Conservation (phyloP, 2,329 filamentous ascomycete species). For the Aureobasidium subglaciale region DNA sequence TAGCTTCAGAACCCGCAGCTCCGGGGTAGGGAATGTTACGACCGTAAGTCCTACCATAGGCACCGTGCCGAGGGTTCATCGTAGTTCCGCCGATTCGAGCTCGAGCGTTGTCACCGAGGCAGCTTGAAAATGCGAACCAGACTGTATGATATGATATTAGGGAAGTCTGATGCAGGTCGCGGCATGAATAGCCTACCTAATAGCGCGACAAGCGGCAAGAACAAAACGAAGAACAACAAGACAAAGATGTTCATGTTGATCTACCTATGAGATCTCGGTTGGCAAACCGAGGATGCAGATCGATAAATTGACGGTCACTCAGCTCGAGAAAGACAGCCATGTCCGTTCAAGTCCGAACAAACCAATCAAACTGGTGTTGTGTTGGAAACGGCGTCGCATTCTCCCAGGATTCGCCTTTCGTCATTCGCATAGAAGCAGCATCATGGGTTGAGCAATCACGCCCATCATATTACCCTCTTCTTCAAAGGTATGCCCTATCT, state of each 20-base stretch:
- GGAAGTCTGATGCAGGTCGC: neutral
- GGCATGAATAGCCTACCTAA: slow-evolving; percentile 9
- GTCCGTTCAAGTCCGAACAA: neutral
- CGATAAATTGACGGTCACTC: neutral
- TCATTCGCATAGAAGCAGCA: neutral
- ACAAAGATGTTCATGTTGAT: slow-evolving; percentile 9
- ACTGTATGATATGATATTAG: slow-evolving; percentile 23
- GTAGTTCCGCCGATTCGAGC: slow-evolving; percentile 36
- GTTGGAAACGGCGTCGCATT: slow-evolving; percentile 8
- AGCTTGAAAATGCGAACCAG: slow-evolving; percentile 50
- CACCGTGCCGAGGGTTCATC: slow-evolving; percentile 36
- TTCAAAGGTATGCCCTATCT: slow-evolving; percentile 13
- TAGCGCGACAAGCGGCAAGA: slow-evolving; percentile 15
- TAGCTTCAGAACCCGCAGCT: slow-evolving; percentile 52
- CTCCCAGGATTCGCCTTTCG: slow-evolving; percentile 2
- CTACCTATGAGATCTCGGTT: no score
- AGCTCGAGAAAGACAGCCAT: neutral
- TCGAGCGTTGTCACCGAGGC: slow-evolving; percentile 47
- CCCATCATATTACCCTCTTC: neutral
- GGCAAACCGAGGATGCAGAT: no score
- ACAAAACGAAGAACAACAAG: slow-evolving; percentile 15
- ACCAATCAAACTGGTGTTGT: slow-evolving; percentile 10
- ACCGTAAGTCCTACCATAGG: slow-evolving; percentile 51
- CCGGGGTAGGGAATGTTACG: slow-evolving; percentile 47
- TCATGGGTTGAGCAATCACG: slow-evolving; percentile 16